Percentiles rank a stretch among this genome's conserved stretches.
phyloP scores from a whole-genome alignment of 768 basidiomycete species.

The Termitomyces sp. region DNA sequence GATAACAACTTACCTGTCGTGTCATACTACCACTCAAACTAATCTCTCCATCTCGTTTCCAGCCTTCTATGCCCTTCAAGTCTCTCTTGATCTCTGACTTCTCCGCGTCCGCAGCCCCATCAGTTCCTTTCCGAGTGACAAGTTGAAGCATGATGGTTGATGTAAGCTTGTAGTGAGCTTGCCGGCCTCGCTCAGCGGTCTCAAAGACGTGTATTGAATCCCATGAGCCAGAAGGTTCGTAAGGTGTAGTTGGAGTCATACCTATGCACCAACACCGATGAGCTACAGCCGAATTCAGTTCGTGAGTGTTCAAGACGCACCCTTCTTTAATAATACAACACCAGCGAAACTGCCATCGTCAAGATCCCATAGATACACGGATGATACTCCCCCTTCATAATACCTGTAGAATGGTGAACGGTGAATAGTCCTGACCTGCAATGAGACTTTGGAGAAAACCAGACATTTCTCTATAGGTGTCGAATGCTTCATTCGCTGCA shows the following conservation, averaged over 20 bases:
- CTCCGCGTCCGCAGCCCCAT: slow-evolving; percentile 21
- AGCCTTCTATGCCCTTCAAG: slow-evolving; percentile 32
- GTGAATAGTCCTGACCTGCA: neutral
- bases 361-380: slow-evolving; percentile 96
- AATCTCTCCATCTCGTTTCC: slow-evolving; percentile 69
- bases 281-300: neutral
- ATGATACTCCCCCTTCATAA: slow-evolving; percentile 96
- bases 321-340: slow-evolving; percentile 93
- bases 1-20: slow-evolving; percentile 63
- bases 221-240: slow-evolving; percentile 85
- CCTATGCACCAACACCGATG: slow-evolving; percentile 30
- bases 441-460: slow-evolving; percentile 14
- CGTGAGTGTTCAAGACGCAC: slow-evolving; percentile 33
- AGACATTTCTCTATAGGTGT: slow-evolving; percentile 94
- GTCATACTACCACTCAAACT: slow-evolving; percentile 96
- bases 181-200: slow-evolving; percentile 82
- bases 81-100: slow-evolving; percentile 28
- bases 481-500: slow-evolving; percentile 92
- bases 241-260: slow-evolving; percentile 47
- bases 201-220: slow-evolving; percentile 99
- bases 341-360: slow-evolving; percentile 97
- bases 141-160: slow-evolving; percentile 97
- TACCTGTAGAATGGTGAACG: slow-evolving; percentile 48
- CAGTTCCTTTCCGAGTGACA: slow-evolving; percentile 43
- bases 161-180: slow-evolving; percentile 95